Base-by-base conservation (phyloP, 805 yeast species). In the Brettanomyces nanus region DNA sequence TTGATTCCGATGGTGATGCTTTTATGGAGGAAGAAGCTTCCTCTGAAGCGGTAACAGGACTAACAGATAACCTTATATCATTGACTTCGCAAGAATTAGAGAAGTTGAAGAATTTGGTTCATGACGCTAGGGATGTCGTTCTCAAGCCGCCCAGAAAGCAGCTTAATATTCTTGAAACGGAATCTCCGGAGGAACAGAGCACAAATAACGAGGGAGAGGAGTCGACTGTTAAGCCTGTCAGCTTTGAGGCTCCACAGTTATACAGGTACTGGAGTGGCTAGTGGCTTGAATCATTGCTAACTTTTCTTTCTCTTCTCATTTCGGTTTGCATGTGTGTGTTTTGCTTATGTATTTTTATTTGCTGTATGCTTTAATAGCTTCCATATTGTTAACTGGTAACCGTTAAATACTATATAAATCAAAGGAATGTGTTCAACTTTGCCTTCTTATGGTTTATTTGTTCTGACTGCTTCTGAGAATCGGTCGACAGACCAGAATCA, bases 221-320 rank as follows among this genome's bases (percentile, higher is more conserved):
- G 31, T 6, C 36, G 5, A 26, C 13, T 13, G 21, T 30, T 11
- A 69, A 70, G 46, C 84, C 85, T 3, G 65, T 76, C 19, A 75
- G 82, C 40, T 62, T 70, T 33, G 80, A 75, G 41, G 65, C 77
- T 19, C 83, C 84, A 6, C 79, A 74, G 49, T 58, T 71, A 33
- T 78, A 77, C 49, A 71, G 81, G 47, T 77, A 74, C 51, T 78
- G 84, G 84, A 71, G 79, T 32, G 82, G 80, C 33, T 73, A 48
- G 31, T 27, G 13, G n/a, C n/a, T n/a, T n/a, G n/a, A n/a, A n/a
- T n/a, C n/a, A n/a, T n/a, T n/a, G n/a, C n/a, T n/a, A n/a, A n/a
- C n/a, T n/a, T n/a, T n/a, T n/a, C n/a, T n/a, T n/a, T n/a, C n/a
- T n/a, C n/a, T 28, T 34, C 27, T 21, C 15, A 30, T 20, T 26